A percentile compares a stretch with the other conserved stretches of the same genome.
Evolutionary conservation across 2,329 filamentous ascomycete species (phyloP).

Genomic region (Phoma herbarum): DNA sequence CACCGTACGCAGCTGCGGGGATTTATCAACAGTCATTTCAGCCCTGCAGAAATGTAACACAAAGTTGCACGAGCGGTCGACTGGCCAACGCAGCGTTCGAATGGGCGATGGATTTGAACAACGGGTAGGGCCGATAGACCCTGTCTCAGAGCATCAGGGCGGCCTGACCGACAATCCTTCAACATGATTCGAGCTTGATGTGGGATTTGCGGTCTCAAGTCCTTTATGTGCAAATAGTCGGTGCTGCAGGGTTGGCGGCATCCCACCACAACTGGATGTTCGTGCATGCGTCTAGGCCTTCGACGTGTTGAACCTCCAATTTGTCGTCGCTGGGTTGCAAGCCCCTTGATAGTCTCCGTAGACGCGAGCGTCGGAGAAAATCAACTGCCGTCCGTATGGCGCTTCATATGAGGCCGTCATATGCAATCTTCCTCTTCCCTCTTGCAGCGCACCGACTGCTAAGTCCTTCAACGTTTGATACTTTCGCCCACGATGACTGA

Average conservation of each 20-base stretch:
- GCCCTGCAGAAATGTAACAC: not conserved
- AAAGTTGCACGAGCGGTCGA: constrained; percentile 2
- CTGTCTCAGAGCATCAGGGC: not conserved
- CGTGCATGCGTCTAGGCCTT: constrained; percentile 3
- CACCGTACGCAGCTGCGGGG: not conserved
- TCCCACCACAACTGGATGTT: not conserved
- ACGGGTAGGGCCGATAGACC: constrained; percentile 8
- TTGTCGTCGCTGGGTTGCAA: not conserved
- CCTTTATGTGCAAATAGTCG: not conserved
- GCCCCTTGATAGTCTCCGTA: not conserved
- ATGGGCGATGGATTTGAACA: not conserved
- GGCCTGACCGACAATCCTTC: constrained; percentile 4
- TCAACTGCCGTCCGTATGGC: not conserved
- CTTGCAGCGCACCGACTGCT: too few relatives aligned
- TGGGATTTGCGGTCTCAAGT: not conserved
- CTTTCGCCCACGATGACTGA: constrained; percentile 8
- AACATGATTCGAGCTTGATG: not conserved
- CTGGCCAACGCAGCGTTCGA: not conserved
- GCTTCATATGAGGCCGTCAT: not conserved
- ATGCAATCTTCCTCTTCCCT: not conserved
- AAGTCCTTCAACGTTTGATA: not conserved
- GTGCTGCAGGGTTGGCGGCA: not conserved
- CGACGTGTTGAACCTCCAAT: not conserved
- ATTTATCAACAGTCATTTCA: not conserved
- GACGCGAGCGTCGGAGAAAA: not conserved